A percentile compares a stretch with the other conserved stretches of the same genome.
phyloP scores from a whole-genome alignment of 2,329 filamentous ascomycete species.

The Aspergillus pseudotamarii region DNA sequence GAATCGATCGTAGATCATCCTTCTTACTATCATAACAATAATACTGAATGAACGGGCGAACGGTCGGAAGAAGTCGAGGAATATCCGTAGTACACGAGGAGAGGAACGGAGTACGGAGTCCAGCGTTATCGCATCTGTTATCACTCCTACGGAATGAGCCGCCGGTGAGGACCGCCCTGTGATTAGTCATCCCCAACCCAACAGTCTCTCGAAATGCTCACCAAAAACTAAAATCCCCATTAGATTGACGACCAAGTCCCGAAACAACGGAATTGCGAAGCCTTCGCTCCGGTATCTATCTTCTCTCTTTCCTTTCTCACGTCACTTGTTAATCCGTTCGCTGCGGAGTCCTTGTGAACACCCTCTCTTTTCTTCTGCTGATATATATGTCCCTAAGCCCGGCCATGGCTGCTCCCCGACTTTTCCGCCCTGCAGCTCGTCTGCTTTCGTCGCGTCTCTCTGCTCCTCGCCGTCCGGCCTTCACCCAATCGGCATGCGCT shows the following conservation, averaged over 20 bases:
- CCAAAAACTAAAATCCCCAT: slow-evolving; percentile 24
- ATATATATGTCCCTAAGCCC: slow-evolving; percentile 34
- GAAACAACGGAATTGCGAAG: slow-evolving; percentile 12
- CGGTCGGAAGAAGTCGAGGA: not conserved
- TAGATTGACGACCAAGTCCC: slow-evolving; percentile 14
- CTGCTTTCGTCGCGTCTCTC: slow-evolving; percentile 60
- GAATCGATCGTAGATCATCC: slow-evolving; percentile 4
- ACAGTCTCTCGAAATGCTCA: slow-evolving; percentile 35
- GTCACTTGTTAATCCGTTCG: slow-evolving; percentile 13
- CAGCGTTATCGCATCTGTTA: not conserved
- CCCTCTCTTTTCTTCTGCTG: slow-evolving; percentile 20
- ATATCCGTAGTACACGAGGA: not conserved
- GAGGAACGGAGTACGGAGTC: slow-evolving; percentile 4
- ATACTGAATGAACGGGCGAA: not conserved
- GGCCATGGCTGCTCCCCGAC: slow-evolving; percentile 61
- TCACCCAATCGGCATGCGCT: slow-evolving; percentile 53
- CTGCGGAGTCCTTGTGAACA: slow-evolving; percentile 14
- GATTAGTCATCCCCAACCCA: slow-evolving; percentile 40
- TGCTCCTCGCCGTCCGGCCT: slow-evolving; percentile 56
- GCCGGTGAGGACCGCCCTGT: slow-evolving; percentile 35
- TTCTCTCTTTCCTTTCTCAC: slow-evolving; percentile 8
- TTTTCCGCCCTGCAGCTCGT: slow-evolving; percentile 66
- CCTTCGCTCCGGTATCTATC: slow-evolving; percentile 13
- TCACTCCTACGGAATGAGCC: slow-evolving; percentile 31
- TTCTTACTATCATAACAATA: not conserved